Percentiles rank a stretch among this genome's conserved stretches.
phyloP scores from a whole-genome alignment of 2,329 filamentous ascomycete genomes.

The Neofusicoccum cordaticola region DNA sequence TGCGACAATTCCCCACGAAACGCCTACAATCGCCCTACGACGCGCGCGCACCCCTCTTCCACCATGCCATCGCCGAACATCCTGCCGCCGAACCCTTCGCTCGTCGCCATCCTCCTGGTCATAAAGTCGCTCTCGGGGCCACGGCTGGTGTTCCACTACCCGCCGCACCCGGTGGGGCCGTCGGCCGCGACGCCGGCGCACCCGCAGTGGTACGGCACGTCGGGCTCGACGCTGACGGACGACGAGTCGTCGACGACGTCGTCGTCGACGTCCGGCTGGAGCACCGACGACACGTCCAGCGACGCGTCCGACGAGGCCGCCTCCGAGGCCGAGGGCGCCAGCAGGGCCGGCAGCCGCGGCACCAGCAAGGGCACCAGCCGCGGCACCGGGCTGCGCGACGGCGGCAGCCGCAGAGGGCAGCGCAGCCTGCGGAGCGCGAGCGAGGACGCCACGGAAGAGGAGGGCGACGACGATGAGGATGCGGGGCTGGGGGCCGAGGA shows the following conservation, averaged over 20 bases:
- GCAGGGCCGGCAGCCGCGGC: constrained; percentile 6
- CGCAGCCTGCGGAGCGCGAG: constrained; percentile 29
- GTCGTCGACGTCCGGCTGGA: constrained; percentile 19
- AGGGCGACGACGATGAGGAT: constrained; percentile 37
- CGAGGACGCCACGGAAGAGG: constrained; percentile 26
- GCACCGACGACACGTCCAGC: constrained; percentile 31
- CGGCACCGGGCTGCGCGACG: constrained; percentile 29
- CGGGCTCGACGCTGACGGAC: constrained; percentile 34
- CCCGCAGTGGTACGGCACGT: constrained; percentile 37
- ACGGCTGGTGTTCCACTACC: constrained; percentile 43
- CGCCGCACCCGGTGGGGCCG: constrained; percentile 36
- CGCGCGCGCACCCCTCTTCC: not conserved
- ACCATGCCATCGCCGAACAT: constrained; percentile 14
- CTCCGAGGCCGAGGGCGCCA: not conserved
- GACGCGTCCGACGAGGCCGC: constrained; percentile 25
- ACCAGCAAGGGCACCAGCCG: constrained; percentile 34
- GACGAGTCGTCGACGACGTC: constrained; percentile 21
- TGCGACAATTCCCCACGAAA: not conserved
- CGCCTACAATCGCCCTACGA: not conserved
- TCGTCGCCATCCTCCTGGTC: constrained; percentile 41
- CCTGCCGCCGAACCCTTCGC: constrained; percentile 24
- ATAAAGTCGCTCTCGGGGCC: constrained; percentile 35
- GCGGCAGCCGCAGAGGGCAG: constrained; percentile 24
- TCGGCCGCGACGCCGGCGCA: constrained; percentile 32
- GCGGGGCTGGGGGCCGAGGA: constrained; percentile 23